These are phyloP conservation scores for Penicillium verrucosum DNA, from an alignment of 2,329 filamentous ascomycete genomes.

Conservation along the genomic window DNA sequence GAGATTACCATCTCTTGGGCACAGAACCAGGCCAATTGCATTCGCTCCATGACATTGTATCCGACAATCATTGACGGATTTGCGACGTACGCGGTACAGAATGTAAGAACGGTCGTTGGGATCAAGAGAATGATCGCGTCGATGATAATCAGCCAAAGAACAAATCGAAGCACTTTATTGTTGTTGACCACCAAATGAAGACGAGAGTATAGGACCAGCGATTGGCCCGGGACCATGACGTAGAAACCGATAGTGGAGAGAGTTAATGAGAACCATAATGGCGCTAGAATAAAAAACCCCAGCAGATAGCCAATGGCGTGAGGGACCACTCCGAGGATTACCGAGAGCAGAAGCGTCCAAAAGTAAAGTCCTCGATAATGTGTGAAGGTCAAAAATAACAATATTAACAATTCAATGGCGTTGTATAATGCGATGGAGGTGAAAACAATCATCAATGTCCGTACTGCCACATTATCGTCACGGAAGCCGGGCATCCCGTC, in stretches of 20 bases:
- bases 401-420: slow-evolving; percentile 43
- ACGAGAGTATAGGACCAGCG: slow-evolving; percentile 61
- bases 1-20: slow-evolving; percentile 49
- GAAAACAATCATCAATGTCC: slow-evolving; percentile 33
- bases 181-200: slow-evolving; percentile 59
- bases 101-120: slow-evolving; percentile 55
- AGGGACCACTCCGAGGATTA: slow-evolving; percentile 36
- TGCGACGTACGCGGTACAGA: slow-evolving; percentile 35
- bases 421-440: slow-evolving; percentile 47
- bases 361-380: slow-evolving; percentile 42
- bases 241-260: slow-evolving; percentile 54
- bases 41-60: slow-evolving; percentile 45
- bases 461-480: slow-evolving; percentile 21
- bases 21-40: slow-evolving; percentile 44
- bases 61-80: slow-evolving; percentile 27
- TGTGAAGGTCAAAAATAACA: slow-evolving; percentile 38
- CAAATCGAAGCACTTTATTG: slow-evolving; percentile 45
- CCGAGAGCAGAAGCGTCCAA: slow-evolving; percentile 40
- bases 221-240: slow-evolving; percentile 60
- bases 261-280: slow-evolving; percentile 36
- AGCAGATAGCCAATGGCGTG: slow-evolving; percentile 42
- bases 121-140: slow-evolving; percentile 53
- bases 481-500: slow-evolving; percentile 30
- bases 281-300: slow-evolving; percentile 36
- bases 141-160: slow-evolving; percentile 57